A percentile compares a stretch with the other conserved stretches of the same genome.
Evolutionary conservation across 1,284 basidiomycete species (phyloP).

Genomic region (Papiliotrema terrestris): DNA sequence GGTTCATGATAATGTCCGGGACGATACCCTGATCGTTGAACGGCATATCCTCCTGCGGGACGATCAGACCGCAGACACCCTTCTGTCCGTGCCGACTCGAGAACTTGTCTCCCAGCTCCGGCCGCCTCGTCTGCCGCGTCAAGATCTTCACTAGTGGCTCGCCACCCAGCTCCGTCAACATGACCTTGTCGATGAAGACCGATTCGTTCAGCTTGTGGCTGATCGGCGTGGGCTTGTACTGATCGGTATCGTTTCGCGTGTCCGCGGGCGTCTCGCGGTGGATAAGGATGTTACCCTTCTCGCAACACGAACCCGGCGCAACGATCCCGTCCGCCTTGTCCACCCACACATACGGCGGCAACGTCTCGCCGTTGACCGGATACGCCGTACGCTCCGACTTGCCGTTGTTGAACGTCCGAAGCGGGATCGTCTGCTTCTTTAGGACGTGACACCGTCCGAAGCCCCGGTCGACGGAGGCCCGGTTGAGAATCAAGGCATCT

Average conservation of each 20-base stretch:
- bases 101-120: slow-evolving; percentile 98
- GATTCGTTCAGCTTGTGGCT: slow-evolving; percentile 88
- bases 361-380: slow-evolving; percentile 70
- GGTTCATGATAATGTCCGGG: slow-evolving; percentile 99
- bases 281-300: slow-evolving; percentile 90
- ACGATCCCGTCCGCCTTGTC: slow-evolving; percentile 90
- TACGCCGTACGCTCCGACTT: slow-evolving; percentile 80
- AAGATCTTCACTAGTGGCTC: slow-evolving; percentile 99
- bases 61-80: slow-evolving; percentile 96
- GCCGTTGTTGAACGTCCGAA: slow-evolving; percentile 95
- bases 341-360: slow-evolving; percentile 75
- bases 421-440: slow-evolving; percentile 89
- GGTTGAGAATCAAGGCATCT: slow-evolving; percentile 93
- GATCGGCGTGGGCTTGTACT: slow-evolving; percentile 81
- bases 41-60: slow-evolving; percentile 98
- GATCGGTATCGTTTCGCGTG: slow-evolving; percentile 63
- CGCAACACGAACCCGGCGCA: slow-evolving; percentile 89
- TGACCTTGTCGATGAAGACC: slow-evolving; percentile 94
- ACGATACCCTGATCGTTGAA: slow-evolving; percentile 97
- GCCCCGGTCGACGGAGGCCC: slow-evolving; percentile 92
- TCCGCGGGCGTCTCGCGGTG: slow-evolving; percentile 92
- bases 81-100: slow-evolving; percentile 98
- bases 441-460: slow-evolving; percentile 97
- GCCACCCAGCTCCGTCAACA: slow-evolving; percentile 89
- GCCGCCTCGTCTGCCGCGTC: slow-evolving; percentile 91